Conservation (phyloP, 2,329 filamentous ascomycete species). For the Chaetomium strumarium region DNA sequence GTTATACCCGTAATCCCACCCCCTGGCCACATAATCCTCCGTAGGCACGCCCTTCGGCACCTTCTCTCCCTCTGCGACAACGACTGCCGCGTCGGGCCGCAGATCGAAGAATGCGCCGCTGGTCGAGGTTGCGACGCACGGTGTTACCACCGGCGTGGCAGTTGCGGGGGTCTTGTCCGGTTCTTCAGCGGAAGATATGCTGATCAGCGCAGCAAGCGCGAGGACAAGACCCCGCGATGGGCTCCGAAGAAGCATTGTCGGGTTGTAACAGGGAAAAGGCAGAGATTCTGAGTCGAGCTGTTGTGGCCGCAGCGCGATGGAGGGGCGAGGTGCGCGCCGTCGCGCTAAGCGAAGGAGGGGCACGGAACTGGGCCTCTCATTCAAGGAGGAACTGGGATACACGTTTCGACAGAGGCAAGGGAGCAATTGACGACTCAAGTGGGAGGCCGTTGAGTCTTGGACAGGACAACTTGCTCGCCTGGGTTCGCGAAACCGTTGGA, state of each 20-base stretch:
- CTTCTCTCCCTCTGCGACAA: constrained; percentile 39
- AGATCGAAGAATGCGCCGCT: constrained; percentile 56
- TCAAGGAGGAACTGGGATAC: background rate
- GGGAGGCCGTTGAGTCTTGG: too few relatives aligned
- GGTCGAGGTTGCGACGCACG: constrained; percentile 52
- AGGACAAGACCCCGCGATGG: constrained; percentile 26
- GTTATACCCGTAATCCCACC: constrained; percentile 73
- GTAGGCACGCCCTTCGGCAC: constrained; percentile 37
- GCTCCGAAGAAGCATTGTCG: constrained; percentile 23
- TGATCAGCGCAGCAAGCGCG: constrained; percentile 32
- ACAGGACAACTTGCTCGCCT: too few relatives aligned
- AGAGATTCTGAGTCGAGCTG: background rate
- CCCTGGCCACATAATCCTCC: constrained; percentile 57
- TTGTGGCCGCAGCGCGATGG: background rate
- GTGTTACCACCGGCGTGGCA: constrained; percentile 40
- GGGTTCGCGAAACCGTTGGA: background rate
- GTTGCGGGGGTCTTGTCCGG: constrained; percentile 22
- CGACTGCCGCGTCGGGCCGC: constrained; percentile 47
- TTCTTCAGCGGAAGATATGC: constrained; percentile 22
- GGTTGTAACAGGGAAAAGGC: background rate
- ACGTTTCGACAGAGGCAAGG: background rate
- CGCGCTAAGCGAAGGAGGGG: constrained; percentile 9
- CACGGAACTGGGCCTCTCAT: constrained; percentile 5
- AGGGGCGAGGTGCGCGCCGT: constrained; percentile 5
- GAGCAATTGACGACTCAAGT: background rate